Evolutionary conservation across 768 basidiomycete species (phyloP), one percentile per base, ranked within the genome.

Genomic region (Collybia nuda): DNA sequence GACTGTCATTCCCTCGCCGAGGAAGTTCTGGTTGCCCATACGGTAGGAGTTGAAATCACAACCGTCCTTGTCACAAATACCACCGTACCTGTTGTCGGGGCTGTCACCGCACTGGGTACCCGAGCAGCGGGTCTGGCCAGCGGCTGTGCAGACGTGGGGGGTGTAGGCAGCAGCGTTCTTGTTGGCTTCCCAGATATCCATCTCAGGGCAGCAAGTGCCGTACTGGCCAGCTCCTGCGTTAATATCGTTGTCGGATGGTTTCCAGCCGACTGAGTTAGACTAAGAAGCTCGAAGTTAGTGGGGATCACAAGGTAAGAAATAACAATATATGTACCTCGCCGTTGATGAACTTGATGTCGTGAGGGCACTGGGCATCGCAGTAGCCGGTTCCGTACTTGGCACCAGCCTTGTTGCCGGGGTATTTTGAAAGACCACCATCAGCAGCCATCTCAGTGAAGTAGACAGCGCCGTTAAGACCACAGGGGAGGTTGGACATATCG

Each of bases 301-400:
- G 18, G 22, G n/a, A 3, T 2, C 11, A 8, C 11, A 22, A 3
- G 24, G 24, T 26, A 26, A 26, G 24, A 26, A 7, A 7, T 9
- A 35, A 35, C 15, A 29, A 28, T 22, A 15, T 28, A 60, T 71
- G 48, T 48, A 79, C 79, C 68, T 68, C 59, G 56, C 82, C 82
- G 64, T 80, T 74, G 63, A 84, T 81, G 66, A 82, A 82, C 63
- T 82, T 82, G 66, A 82, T 71, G 58, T 81, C 80, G 32, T 69
- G 67, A 15, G 81, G 82, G 67, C 82, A 84, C 66, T 84, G 81
- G 11, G 81, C 72, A 63, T 84, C 82, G 62, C 82, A 82, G 67
- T 84, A 84, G 9, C 82, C 82, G 12, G 80, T 81, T 40, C 81
- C 80, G 65, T 76, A 84, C 64, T 78, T 65, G 43, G 72, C 66